A percentile compares a stretch with the other conserved stretches of the same genome.
phyloP scores from a whole-genome alignment of 2,329 filamentous ascomycete genomes.

The Lomentospora prolificans region DNA sequence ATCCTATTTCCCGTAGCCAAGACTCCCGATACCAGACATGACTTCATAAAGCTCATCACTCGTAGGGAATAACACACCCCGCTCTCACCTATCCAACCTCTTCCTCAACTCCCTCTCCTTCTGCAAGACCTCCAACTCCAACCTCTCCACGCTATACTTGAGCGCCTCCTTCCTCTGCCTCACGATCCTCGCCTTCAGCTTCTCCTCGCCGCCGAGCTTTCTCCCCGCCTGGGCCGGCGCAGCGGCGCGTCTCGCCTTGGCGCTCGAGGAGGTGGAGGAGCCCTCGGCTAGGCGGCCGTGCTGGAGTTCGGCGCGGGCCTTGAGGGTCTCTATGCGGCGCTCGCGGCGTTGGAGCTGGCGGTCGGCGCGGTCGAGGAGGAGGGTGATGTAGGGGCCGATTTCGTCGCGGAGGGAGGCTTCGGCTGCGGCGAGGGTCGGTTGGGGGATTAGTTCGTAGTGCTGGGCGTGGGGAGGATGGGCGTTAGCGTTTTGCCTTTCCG shows the following conservation, averaged over 20 bases:
- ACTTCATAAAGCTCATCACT: no score
- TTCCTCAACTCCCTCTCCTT: conserved; percentile 51
- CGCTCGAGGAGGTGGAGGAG: conserved; percentile 10
- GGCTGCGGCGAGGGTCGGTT: conserved; percentile 69
- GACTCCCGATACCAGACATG: no score
- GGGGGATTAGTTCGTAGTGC: conserved; percentile 90
- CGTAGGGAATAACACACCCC: no score
- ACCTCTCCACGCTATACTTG: conserved; percentile 74
- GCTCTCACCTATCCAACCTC: conserved; percentile 32
- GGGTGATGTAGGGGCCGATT: conserved; percentile 76
- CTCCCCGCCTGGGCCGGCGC: conserved; percentile 10
- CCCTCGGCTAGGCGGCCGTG: conserved; percentile 50
- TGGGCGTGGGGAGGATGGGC: conserved; percentile 23
- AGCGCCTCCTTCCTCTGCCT: conserved; percentile 76
- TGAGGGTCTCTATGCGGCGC: conserved; percentile 72
- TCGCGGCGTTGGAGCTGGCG: conserved; percentile 74
- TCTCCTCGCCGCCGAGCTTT: conserved; percentile 42
- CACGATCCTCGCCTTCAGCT: conserved; percentile 48
- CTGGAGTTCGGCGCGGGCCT: conserved; percentile 74
- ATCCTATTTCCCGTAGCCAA: no score
- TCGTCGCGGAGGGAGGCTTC: conserved; percentile 79
- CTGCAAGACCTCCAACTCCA: conserved; percentile 80
- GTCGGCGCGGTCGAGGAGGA: conserved; percentile 71
- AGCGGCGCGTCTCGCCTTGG: conserved; percentile 15
- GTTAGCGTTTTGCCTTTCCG: not conserved